These are phyloP conservation scores for Azolla pinnata DNA, from an alignment of 75 land plant genomes.

Conservation along the genomic window DNA sequence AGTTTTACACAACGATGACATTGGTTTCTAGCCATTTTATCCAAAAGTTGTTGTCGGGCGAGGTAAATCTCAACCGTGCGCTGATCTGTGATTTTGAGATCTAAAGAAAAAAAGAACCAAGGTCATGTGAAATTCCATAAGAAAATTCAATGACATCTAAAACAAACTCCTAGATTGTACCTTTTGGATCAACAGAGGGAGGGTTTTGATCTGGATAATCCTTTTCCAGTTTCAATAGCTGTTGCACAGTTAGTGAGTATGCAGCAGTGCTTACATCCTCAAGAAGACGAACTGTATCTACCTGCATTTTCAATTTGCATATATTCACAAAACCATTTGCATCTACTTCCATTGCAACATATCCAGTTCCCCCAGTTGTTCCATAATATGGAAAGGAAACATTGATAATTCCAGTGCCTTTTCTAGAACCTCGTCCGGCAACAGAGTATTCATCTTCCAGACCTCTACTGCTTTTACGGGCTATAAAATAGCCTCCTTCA, in stretches of 20 bases:
- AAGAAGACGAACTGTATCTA: conserved; percentile 73
- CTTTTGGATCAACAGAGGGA: conserved; percentile 84
- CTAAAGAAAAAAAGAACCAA: no score
- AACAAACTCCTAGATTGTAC: no score
- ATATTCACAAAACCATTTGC: conserved; percentile 51
- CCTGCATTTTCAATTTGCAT: conserved; percentile 67
- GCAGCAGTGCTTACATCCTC: conserved; percentile 65
- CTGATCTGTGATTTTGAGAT: conserved; percentile 71
- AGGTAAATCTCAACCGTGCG: conserved; percentile 50
- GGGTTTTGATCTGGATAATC: conserved; percentile 56
- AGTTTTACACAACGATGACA: conserved; percentile 83
- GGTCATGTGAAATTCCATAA: no score
- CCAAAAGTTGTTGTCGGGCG: conserved; percentile 36
- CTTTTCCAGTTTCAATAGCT: conserved; percentile 40
- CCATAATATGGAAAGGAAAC: conserved; percentile 75
- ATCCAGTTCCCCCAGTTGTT: conserved; percentile 57
- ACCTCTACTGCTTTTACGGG: conserved; percentile 57
- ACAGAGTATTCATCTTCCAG: conserved; percentile 63
- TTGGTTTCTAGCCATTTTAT: conserved; percentile 61
- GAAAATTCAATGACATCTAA: no score
- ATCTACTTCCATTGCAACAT: conserved; percentile 65
- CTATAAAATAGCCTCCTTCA: conserved; percentile 48
- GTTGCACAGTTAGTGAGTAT: conserved; percentile 69
- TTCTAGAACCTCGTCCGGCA: conserved; percentile 37
- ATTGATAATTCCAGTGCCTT: conserved; percentile 65